These are phyloP conservation scores for Lasiosphaeriaceae sp. DNA, from an alignment of 495 filamentous ascomycete genomes.

Conservation along the genomic window DNA sequence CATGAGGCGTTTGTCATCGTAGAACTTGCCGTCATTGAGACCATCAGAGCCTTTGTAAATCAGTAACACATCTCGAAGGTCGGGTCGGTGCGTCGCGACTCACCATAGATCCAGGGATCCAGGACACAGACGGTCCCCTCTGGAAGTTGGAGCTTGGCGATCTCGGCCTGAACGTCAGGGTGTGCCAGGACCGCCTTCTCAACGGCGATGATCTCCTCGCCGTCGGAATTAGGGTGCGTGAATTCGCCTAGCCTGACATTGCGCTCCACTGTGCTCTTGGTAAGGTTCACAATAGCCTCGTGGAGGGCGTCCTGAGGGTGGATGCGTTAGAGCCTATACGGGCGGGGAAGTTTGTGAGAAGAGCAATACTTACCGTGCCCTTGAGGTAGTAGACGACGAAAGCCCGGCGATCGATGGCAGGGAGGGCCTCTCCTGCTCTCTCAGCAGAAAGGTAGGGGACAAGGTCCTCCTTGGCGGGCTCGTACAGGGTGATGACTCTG, in stretches of 20 bases:
- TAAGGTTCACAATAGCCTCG: conserved; percentile 60
- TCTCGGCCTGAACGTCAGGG: conserved; percentile 54
- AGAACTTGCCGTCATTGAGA: conserved; percentile 51
- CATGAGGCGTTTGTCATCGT: conserved; percentile 53
- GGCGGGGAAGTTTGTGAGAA: not conserved
- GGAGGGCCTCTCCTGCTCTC: conserved; percentile 14
- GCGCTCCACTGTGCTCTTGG: conserved; percentile 47
- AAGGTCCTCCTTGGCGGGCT: conserved; percentile 59
- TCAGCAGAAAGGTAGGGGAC: conserved; percentile 43
- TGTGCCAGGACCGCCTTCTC: conserved; percentile 57
- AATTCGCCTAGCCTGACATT: conserved; percentile 56
- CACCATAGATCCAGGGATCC: conserved; percentile 74
- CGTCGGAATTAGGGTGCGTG: conserved; percentile 55
- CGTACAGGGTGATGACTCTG: conserved; percentile 61
- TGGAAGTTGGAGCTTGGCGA: conserved; percentile 62
- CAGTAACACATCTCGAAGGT: not conserved
- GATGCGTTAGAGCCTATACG: not conserved
- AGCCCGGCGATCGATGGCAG: conserved; percentile 45
- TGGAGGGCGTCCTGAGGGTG: conserved; percentile 57
- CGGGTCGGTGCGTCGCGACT: not conserved
- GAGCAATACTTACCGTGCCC: conserved; percentile 48
- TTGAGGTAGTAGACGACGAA: conserved; percentile 62
- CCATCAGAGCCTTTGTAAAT: conserved; percentile 51
- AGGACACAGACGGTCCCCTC: conserved; percentile 55
- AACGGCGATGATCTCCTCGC: conserved; percentile 55